phyloP scores from a whole-genome alignment of 257 asterid species.

The Nicotiana obtusifolia region DNA sequence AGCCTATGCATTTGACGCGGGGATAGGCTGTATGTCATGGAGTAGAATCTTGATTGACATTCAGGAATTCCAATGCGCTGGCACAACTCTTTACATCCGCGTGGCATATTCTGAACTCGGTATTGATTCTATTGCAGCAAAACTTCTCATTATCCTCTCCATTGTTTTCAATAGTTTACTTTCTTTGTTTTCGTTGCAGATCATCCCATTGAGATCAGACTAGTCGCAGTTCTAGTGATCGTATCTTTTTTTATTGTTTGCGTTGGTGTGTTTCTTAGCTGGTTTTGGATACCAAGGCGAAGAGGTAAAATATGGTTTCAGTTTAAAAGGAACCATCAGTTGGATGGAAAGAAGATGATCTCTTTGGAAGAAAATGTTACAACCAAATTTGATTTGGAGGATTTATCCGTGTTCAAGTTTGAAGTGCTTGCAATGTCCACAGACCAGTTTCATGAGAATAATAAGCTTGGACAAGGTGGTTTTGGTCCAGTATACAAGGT shows the following conservation, averaged over 20 bases:
- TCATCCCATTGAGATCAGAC: slow-evolving; percentile 15
- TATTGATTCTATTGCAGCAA: slow-evolving; percentile 9
- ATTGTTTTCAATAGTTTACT: background rate
- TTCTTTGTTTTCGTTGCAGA: slow-evolving; percentile 14
- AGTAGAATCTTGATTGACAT: slow-evolving; percentile 29
- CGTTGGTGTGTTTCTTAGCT: background rate
- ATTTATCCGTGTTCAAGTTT: slow-evolving; percentile 41
- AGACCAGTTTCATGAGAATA: slow-evolving; percentile 23
- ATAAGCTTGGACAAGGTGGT: slow-evolving; percentile 63
- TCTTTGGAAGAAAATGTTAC: background rate
- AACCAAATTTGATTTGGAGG: slow-evolving; percentile 9
- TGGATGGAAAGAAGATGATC: background rate
- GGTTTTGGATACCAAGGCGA: slow-evolving; percentile 22
- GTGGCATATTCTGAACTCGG: slow-evolving; percentile 45
- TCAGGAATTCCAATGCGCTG: slow-evolving; percentile 30
- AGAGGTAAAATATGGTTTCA: slow-evolving; percentile 23
- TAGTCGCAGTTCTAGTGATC: slow-evolving; percentile 28
- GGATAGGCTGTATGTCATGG: slow-evolving; percentile 52
- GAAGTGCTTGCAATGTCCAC: slow-evolving; percentile 44
- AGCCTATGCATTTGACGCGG: slow-evolving; percentile 32
- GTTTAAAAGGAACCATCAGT: background rate
- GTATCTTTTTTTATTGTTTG: slow-evolving; percentile 20
- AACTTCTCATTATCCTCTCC: background rate
- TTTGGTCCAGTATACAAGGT: slow-evolving; percentile 47
- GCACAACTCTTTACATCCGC: slow-evolving; percentile 42